Conservation (phyloP, 106 monocot species). For the Apostasia ramifera region DNA sequence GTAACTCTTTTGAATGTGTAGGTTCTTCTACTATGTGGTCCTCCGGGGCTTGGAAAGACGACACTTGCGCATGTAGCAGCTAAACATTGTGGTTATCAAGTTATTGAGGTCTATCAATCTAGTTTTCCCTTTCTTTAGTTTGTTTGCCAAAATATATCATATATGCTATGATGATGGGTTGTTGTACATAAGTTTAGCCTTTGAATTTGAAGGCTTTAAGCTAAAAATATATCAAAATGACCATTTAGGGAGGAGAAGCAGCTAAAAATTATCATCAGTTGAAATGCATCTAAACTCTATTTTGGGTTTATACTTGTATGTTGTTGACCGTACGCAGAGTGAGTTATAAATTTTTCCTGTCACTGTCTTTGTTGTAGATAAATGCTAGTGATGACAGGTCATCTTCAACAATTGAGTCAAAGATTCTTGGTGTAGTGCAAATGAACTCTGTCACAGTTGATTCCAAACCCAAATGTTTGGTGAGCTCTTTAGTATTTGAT, state of each 20-base stretch:
- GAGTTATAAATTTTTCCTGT: no score
- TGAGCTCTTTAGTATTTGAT: constrained; percentile 20
- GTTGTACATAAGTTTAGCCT: neutral
- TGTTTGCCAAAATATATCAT: neutral
- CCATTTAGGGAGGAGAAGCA: neutral
- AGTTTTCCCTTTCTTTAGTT: neutral
- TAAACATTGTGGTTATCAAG: constrained; percentile 91
- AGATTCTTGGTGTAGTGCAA: constrained; percentile 90
- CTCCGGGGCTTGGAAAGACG: constrained; percentile 97
- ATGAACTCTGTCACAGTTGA: constrained; percentile 91
- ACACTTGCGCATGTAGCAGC: constrained; percentile 97
- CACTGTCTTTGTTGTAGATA: constrained; percentile 42
- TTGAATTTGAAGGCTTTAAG: neutral
- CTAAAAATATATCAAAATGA: neutral
- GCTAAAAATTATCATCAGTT: no score
- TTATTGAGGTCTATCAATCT: constrained; percentile 65
- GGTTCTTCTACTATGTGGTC: constrained; percentile 95
- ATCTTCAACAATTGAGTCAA: constrained; percentile 71
- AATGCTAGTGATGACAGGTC: constrained; percentile 99
- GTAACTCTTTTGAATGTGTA: constrained; percentile 16
- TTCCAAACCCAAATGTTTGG: constrained; percentile 93
- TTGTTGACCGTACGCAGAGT: no score
- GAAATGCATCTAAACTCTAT: no score
- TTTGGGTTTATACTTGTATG: no score
- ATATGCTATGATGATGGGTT: neutral